Evolutionary conservation across 495 filamentous ascomycete genomes (phyloP).

Genomic region (Penicillium odoratum): DNA sequence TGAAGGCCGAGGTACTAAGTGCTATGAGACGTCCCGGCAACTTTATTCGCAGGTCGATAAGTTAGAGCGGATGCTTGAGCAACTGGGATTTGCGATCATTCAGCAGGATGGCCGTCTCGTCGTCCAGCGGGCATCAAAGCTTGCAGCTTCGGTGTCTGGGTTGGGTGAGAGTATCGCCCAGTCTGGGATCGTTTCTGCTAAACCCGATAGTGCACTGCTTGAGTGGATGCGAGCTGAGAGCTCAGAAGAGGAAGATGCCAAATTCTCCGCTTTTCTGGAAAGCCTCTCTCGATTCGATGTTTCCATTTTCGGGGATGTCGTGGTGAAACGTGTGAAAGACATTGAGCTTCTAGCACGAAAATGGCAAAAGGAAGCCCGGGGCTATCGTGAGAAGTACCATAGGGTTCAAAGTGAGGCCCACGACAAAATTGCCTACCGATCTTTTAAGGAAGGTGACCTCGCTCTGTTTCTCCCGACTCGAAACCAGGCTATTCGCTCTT

Average conservation of each 20-base stretch:
- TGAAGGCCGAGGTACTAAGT: constrained; percentile 63
- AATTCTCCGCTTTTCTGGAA: constrained; percentile 70
- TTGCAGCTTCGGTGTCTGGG: constrained; percentile 56
- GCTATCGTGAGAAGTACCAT: constrained; percentile 86
- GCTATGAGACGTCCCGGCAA: constrained; percentile 79
- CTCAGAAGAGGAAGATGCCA: constrained; percentile 62
- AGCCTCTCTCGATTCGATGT: constrained; percentile 74
- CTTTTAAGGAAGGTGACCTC: constrained; percentile 95
- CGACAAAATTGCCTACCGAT: constrained; percentile 93
- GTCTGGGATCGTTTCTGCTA: constrained; percentile 53
- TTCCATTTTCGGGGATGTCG: constrained; percentile 74
- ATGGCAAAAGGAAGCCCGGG: constrained; percentile 81
- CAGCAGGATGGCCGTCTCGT: constrained; percentile 71
- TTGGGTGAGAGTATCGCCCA: constrained; percentile 61
- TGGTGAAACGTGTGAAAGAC: constrained; percentile 85
- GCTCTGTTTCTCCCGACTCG: constrained; percentile 93
- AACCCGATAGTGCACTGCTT: constrained; percentile 64
- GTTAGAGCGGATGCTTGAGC: constrained; percentile 74
- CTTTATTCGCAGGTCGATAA: constrained; percentile 77
- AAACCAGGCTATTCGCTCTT: constrained; percentile 89
- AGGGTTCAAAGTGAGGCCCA: constrained; percentile 83
- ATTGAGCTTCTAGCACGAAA: constrained; percentile 87
- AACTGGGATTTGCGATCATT: constrained; percentile 76
- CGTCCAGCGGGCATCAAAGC: constrained; percentile 73
- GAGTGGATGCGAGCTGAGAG: constrained; percentile 76